Evolutionary conservation across 306 rosid genomes (phyloP).

Genomic region (Quercus robur): DNA sequence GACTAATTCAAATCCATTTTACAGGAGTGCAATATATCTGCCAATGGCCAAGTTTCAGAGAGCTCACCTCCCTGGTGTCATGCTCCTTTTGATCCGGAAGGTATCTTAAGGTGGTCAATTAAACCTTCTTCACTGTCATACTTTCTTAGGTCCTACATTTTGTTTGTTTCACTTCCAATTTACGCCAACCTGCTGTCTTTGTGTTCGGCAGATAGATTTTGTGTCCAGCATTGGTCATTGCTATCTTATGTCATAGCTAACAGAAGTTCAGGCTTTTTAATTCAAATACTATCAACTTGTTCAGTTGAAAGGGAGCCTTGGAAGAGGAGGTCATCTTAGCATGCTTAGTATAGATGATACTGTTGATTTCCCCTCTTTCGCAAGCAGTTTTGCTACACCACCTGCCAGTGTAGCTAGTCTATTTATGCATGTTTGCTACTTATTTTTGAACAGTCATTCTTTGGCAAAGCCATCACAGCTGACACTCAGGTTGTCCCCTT

Average conservation of each 20-base stretch:
- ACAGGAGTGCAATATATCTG: conserved; percentile 73
- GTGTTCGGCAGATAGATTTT: neutral
- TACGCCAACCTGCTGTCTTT: neutral
- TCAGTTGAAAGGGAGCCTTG: neutral
- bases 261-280: neutral
- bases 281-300: neutral
- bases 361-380: neutral
- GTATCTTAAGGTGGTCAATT: conserved; percentile 72
- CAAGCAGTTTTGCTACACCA: no score
- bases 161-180: neutral
- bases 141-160: neutral
- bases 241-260: neutral
- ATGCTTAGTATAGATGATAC: neutral
- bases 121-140: conserved; percentile 13
- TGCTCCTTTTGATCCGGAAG: conserved; percentile 95
- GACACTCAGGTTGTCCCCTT: neutral
- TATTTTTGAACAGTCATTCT: neutral
- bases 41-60: conserved; percentile 56
- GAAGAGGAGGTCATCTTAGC: neutral
- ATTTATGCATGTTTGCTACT: neutral
- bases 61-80: conserved; percentile 84
- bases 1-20: conserved; percentile 33
- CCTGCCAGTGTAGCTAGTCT: no score
- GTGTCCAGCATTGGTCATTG: neutral
- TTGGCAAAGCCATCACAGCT: neutral